A percentile compares a stretch with the other conserved stretches of the same genome.
Conservation (phyloP, 345 rosid species). For the Brassica cretica region DNA sequence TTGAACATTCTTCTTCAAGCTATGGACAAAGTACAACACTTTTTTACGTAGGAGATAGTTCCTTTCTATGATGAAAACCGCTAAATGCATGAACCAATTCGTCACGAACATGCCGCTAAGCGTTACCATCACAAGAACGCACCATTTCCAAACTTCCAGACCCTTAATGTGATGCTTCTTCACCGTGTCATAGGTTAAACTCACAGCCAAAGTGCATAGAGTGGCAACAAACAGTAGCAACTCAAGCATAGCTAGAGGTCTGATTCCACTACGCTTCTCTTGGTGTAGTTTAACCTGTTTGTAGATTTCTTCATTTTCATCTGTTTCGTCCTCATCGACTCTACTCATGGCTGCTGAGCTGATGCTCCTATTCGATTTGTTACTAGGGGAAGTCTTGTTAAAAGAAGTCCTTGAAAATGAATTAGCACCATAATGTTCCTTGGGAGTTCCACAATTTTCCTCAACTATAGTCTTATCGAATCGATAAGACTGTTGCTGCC, state of each 20-base stretch:
- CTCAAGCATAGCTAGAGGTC: neutral
- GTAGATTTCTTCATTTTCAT: neutral
- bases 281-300: neutral
- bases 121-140: neutral
- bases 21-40: neutral
- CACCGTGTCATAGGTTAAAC: neutral
- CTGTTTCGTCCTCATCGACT: neutral
- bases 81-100: neutral
- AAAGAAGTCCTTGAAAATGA: neutral
- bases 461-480: neutral
- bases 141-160: neutral
- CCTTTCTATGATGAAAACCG: neutral
- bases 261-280: neutral
- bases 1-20: neutral
- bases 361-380: neutral
- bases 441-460: neutral
- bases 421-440: neutral
- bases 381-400: neutral
- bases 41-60: neutral
- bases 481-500: neutral
- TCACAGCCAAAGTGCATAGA: neutral
- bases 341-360: neutral
- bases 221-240: neutral
- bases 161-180: neutral
- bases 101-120: neutral